Base-by-base conservation (phyloP, 345 rosid genomes). In the Syzygium grande region DNA sequence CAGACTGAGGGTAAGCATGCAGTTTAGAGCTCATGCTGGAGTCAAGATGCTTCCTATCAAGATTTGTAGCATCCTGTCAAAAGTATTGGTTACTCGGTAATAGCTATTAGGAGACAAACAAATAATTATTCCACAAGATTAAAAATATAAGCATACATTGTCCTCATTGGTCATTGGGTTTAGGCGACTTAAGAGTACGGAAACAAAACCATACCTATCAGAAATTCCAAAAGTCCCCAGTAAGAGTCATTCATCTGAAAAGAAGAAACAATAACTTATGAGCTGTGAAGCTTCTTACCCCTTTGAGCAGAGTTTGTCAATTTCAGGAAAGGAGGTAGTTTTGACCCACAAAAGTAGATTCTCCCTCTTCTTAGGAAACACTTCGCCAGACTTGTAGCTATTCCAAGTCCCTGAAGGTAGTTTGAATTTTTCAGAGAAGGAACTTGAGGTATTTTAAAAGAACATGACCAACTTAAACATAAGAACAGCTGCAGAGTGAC, bases 331-430 rank as follows among this genome's bases (percentile, higher is more conserved):
- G 86, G 94, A 91, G 52, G 91, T 89, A 59, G 91, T 90, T 54
- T 87, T 89, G 88, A 93, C 93, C 96, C 92, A 92, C 68, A 91
- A 94, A 59, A 34, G 90, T 85, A 97, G 93, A 86, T 88, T 94
- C 87, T 91, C 89, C 89, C 96, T 94, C 94, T 92, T 95, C 86
- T 77, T 85, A 58, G 91, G 90, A 87, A 96, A 97, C 46, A 93
- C 52, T 51, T 91, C 93, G 25, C 51, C 90, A 68, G 83, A 88
- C 84, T 88, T 89, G 87, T 89, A 73, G 8, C 85, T 89, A 88
- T 85, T 34, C 79, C 46, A 89, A 91, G 87, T 87, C 86, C 92
- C 97, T 91, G 94, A 55, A 89, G 58, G 78, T 84, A 38, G 29
- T 46, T 85, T 34, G 30, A 11, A 53, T 55, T 23, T 52, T 30